Evolutionary conservation across 2,329 filamentous ascomycete species (phyloP).

Genomic region (Penicillium sp.): DNA sequence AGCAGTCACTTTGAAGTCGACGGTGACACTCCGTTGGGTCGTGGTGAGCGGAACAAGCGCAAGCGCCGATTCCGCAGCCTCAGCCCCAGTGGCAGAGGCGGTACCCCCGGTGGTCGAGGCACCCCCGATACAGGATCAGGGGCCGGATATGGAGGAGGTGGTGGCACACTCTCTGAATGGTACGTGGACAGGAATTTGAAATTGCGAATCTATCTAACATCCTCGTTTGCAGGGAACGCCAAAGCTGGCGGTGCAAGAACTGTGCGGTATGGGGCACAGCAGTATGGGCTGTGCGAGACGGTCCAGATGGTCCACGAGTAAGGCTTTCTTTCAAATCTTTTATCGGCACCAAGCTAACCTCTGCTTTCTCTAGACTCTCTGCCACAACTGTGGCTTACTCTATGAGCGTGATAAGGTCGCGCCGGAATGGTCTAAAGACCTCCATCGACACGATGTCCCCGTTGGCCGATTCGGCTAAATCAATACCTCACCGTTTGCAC

Average conservation of each 20-base stretch:
- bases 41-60: constrained; percentile 92
- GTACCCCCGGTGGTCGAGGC: constrained; percentile 69
- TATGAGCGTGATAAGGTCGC: constrained; percentile 86
- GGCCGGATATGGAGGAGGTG: constrained; percentile 70
- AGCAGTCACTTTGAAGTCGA: constrained; percentile 60
- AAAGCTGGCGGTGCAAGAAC: constrained; percentile 83
- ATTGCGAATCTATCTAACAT: constrained; percentile 6
- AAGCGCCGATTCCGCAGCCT: constrained; percentile 89
- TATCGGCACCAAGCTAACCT: constrained; percentile 18
- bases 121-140: constrained; percentile 70
- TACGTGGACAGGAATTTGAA: constrained; percentile 23
- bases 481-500: background rate
- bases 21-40: constrained; percentile 79
- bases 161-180: constrained; percentile 67
- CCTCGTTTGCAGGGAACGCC: constrained; percentile 61
- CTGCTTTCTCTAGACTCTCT: constrained; percentile 66
- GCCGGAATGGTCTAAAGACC: constrained; percentile 72
- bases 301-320: constrained; percentile 80
- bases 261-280: constrained; percentile 85
- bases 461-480: constrained; percentile 34
- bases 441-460: constrained; percentile 58
- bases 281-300: constrained; percentile 94
- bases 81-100: constrained; percentile 72
- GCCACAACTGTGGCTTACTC: constrained; percentile 87
- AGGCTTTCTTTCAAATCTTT: constrained; percentile 39